Conservation (phyloP, 768 basidiomycete genomes). For the Mycena crocata region DNA sequence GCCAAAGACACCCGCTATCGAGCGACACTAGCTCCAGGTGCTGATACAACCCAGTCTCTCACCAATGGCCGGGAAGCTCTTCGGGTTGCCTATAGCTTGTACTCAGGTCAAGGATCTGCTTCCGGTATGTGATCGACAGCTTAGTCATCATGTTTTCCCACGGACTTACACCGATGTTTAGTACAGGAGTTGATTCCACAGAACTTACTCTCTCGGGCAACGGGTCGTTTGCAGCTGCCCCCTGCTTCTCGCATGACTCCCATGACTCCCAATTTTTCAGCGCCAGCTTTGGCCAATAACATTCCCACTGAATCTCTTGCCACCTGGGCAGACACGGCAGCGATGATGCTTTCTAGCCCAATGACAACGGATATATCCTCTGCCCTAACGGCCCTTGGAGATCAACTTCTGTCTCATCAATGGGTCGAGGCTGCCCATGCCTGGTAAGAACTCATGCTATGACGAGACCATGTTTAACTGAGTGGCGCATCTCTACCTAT, state of each 20-base stretch:
- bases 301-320: slow-evolving; percentile 74
- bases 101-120: slow-evolving; percentile 84
- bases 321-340: slow-evolving; percentile 88
- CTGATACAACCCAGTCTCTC: slow-evolving; percentile 35
- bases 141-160: slow-evolving; percentile 23
- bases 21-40: slow-evolving; percentile 31
- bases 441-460: slow-evolving; percentile 73
- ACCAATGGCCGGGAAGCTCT: slow-evolving; percentile 76
- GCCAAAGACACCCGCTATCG: slow-evolving; percentile 44
- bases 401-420: slow-evolving; percentile 77
- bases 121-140: slow-evolving; percentile 63
- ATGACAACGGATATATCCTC: slow-evolving; percentile 74
- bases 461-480: slow-evolving; percentile 3
- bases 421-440: slow-evolving; percentile 90
- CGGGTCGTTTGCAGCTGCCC: slow-evolving; percentile 54
- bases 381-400: slow-evolving; percentile 86
- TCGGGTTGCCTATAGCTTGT: slow-evolving; percentile 83
- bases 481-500: background rate
- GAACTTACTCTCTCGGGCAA: slow-evolving; percentile 58
- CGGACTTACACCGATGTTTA: slow-evolving; percentile 43
- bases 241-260: slow-evolving; percentile 60
- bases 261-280: slow-evolving; percentile 71
- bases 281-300: slow-evolving; percentile 52
- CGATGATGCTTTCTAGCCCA: slow-evolving; percentile 85
- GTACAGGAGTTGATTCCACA: slow-evolving; percentile 82